Evolutionary conservation across 306 rosid species (phyloP), one percentile per base, ranked within the genome.

Genomic region (Luffa acutangula): DNA sequence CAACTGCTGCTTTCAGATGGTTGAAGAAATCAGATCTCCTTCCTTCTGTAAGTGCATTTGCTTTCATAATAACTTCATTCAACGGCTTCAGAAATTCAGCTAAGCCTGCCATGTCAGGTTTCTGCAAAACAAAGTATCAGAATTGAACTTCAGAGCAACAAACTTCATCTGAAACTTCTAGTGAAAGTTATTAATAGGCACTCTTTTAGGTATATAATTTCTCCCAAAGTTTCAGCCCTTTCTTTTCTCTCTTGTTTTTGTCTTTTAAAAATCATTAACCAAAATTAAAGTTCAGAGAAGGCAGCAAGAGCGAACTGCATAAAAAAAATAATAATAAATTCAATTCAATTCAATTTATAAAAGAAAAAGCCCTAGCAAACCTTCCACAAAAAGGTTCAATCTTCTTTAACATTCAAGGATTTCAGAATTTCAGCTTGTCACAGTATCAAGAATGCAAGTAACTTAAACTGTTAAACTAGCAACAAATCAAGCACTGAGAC

Each of bases 41-140:
- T 84, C 97, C 98, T 82, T 95, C 97, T 45, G 93, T 89, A 86
- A 92, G 77, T 51, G 84, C 76, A 52, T 58, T 73, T 80, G 97
- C 93, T 86, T 89, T 92, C 4, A 39, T 33, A 58, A 92, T 90
- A 73, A 80, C 95, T 78, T 88, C 93, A 49, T 95, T 89, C 86
- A 95, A 82, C 54, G 98, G 98, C 84, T 89, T 91, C 67, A 95
- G 87, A 88, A 95, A 95, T 84, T 90, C 97, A 78, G 87, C 90
- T 78, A 95, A 34, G 58, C 93, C 91, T n/a, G 89, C 87, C 58
- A 41, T 66, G 83, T 91, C 90, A 75, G 98, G 98, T 85, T 95
- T 95, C 98, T 95, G 93, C 85, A 77, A 45, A 82, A 66, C 37
- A 78, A 72, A 37, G 52, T 39, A 72, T 62, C 78, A 36, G 52